Evolutionary conservation across 2,329 filamentous ascomycete genomes (phyloP), one percentile per base, ranked within the genome.

Genomic region (Fusarium xylarioides): DNA sequence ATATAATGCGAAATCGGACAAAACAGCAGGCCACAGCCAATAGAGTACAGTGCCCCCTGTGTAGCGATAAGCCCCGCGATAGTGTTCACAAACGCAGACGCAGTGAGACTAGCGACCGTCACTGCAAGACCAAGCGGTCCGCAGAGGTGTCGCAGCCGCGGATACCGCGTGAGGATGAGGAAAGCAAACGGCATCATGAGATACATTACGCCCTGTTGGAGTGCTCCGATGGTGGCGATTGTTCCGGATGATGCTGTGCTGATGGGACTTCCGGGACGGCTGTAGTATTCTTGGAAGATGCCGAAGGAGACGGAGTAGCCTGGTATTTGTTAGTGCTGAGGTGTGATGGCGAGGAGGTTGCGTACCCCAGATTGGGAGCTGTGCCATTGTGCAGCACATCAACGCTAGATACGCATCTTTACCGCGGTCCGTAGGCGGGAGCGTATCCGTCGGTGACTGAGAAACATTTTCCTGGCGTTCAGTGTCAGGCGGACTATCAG

Each of bases 231-330:
- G 3, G 77, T 77, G 12, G 77, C 70, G 14, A 76, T 71, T 19
- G 70, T 72, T 11, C 68, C 73, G 2, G 62, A 77, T 21, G 78
- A 79, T 78, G 86, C 86, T 83, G 85, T 68, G 16, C 37, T 63
- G 18, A 68, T 11, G 85, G 85, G 68, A 83, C 86, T 23, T 86
- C 91, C 7, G 86, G 89, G 83, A 1, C 83, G 85, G 23, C 83
- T 86, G 79, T 93, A 93, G 79, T 91, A 91, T 59, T 90, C 86
- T 76, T 92, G 90, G 75, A 93, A 92, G 50, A 93, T 86, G 52
- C 91, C 91, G 75, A 90, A 93, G 0, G 89, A 76, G 6, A 80
- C 78, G 0, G 79, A 79, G 28, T 79, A 80, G 28, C 79, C 79
- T 80, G 21, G 10, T 11, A 5, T 42, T 11, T 18, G 21, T 18